Base-by-base conservation (phyloP, 2,329 filamentous ascomycete species). In the Teratosphaeria zuluensis region DNA sequence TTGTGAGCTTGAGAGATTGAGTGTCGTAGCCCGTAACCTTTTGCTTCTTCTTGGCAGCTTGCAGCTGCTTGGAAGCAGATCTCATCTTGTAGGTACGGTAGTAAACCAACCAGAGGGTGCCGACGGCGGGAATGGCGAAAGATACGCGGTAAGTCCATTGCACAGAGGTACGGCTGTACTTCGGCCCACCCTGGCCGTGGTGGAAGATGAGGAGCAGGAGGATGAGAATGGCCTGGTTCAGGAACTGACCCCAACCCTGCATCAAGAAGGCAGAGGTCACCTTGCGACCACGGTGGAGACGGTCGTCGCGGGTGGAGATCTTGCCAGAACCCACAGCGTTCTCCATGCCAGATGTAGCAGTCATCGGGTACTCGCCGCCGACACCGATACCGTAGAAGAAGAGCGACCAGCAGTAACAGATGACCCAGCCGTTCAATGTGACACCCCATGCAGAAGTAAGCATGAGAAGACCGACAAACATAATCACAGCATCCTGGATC, bases 211-310 rank as follows among this genome's bases (percentile, higher is more conserved):
- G 80, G 59, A 96, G 83, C 55, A 95, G 80, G 57, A 96, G 73
- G 69, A 97, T 96, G 63, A 97, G 82, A 59, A 95, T 76, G 67
- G 88, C 87, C 76, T 96, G 92, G 83, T 97, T 97, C 79, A 89
- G 80, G 73, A 96, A 89, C 75, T 97, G 92, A 65, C 92, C 92
- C 92, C 92, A 97, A 57, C 92, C 92, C 76, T 97, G 92, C 92
- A 97, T 96, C 76, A 97, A 76, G 79, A 97, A 97, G 59, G 92
- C 92, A 74, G 88, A 90, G 65, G 91, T 96, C 72, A 96, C 92
- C 75, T 95, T 95, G 70, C 92, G 89, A 64, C 92, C 92, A 76
- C 92, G 90, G 78, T 97, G 92, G 56, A 97, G 85, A 72, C 92
- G 90, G 73, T 97, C 92, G 57, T 96, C 90, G 62, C 87, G 87